phyloP scores from a whole-genome alignment of 179 eudicot genomes.

The Carnegiea gigantea region DNA sequence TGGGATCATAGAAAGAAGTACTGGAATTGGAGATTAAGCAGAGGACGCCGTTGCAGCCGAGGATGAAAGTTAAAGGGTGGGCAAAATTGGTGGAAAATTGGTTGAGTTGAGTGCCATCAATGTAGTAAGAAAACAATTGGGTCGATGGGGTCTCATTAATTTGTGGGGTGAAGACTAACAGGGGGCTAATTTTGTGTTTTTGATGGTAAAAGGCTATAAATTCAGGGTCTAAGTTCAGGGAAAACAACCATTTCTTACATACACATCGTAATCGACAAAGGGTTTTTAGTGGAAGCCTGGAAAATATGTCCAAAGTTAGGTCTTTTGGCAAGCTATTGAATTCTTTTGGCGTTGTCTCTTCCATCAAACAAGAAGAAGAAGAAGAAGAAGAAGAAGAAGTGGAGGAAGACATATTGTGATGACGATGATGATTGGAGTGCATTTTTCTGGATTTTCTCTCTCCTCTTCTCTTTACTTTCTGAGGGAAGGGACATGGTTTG shows the following conservation, averaged over 20 bases:
- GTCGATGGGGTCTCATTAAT: conserved; percentile 20
- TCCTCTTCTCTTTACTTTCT: conserved; percentile 14
- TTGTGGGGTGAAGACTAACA: conserved; percentile 28
- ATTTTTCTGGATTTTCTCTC: conserved; percentile 13
- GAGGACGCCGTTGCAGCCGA: conserved; percentile 32
- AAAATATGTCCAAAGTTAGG: conserved; percentile 34
- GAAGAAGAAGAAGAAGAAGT: neutral
- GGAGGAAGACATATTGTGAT: neutral
- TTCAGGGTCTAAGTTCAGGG: conserved; percentile 20
- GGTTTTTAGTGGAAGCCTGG: conserved; percentile 30
- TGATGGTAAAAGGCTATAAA: conserved; percentile 34
- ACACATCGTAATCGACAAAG: conserved; percentile 25
- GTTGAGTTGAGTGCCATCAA: conserved; percentile 30
- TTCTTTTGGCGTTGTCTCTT: conserved; percentile 8
- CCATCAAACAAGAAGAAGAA: conserved; percentile 19
- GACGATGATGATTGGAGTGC: conserved; percentile 19
- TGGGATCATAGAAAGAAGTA: conserved; percentile 32
- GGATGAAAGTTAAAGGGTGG: conserved; percentile 15
- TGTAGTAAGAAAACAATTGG: conserved; percentile 26
- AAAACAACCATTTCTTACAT: conserved; percentile 29
- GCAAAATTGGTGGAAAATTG: conserved; percentile 25
- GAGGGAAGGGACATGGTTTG: conserved; percentile 16
- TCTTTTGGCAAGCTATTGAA: conserved; percentile 37
- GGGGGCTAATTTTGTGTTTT: conserved; percentile 38
- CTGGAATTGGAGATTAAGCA: conserved; percentile 29